Base-by-base conservation (phyloP, 352 stramenopile species). In the Phytophthora cryptogea region DNA sequence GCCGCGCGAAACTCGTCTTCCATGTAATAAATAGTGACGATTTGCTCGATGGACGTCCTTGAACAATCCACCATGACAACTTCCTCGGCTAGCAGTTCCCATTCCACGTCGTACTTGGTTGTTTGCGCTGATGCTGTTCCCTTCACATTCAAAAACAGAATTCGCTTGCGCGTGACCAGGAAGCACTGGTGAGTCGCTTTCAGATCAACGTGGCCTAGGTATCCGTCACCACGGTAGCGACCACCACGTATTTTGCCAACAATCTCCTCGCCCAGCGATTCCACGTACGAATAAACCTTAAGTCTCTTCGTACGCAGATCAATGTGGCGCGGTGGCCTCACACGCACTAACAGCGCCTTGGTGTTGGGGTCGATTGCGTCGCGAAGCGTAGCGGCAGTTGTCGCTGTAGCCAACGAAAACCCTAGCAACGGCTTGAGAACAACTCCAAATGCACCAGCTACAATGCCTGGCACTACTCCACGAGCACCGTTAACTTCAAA, bases 281-380 rank as follows among this genome's bases (percentile, higher is more conserved):
- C 83, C 23, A 96, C 79, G 49, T 94, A 96, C 33, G 87, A 96
- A 48, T 93, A 96, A 2, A 89, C 75, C 43, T 92, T 96, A 5
- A 96, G 70, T 8, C 75, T 54, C 39, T 88, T 79, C 13, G 85
- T 94, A n/a, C 84, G 82, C 17, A 89, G 37, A 53, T 94, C 80
- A 50, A 96, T 94, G 59, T 92, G 78, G 3, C 87, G 83, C 33
- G 87, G 87, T 5, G 87, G 87, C 7, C 87, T 83, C 32, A 80
- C 77, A 31, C 85, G 85, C 55, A 92, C 80, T 6, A 96, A 57
- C 17, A 94, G 51, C 4, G 85, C 82, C 49, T 94, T 92, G 0
- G 82, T 94, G 51, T 94, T 90, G 0, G 78, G 80, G 35, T 92
- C 80, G 31, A 92, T 69, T 0, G 83, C 78, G 64, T 94, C 86